These are phyloP conservation scores for Claviceps sp. DNA, from an alignment of 2,329 filamentous ascomycete species.

Conservation along the genomic window DNA sequence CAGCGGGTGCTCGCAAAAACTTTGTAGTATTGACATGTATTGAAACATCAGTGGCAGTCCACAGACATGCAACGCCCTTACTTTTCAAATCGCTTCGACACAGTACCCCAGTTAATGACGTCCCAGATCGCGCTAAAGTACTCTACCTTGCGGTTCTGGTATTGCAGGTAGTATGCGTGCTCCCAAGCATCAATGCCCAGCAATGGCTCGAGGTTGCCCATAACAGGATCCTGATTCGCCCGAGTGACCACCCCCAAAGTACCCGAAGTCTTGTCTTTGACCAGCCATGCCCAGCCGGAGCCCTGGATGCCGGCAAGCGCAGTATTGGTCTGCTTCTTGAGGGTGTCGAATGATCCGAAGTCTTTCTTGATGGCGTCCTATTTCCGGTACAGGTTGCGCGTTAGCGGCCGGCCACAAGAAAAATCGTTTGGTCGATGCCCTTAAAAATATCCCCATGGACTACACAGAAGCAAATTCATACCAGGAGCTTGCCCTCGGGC, in stretches of 20 bases:
- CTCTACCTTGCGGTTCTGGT: slow-evolving; percentile 93
- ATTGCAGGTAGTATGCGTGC: slow-evolving; percentile 91
- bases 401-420: neutral
- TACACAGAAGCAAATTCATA: slow-evolving; percentile 11
- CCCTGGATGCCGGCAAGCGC: slow-evolving; percentile 67
- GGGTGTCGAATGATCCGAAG: slow-evolving; percentile 52
- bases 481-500: slow-evolving; percentile 46
- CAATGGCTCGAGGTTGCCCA: slow-evolving; percentile 69
- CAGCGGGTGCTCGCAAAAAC: neutral
- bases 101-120: slow-evolving; percentile 90
- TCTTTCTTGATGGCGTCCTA: slow-evolving; percentile 47
- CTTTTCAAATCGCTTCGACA: slow-evolving; percentile 58
- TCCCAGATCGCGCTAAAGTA: slow-evolving; percentile 93
- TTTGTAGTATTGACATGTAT: slow-evolving; percentile 1
- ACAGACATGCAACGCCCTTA: slow-evolving; percentile 14
- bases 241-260: slow-evolving; percentile 53
- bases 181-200: slow-evolving; percentile 92
- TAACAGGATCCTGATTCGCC: slow-evolving; percentile 81
- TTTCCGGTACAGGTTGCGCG: neutral
- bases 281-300: slow-evolving; percentile 83
- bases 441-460: slow-evolving; percentile 11
- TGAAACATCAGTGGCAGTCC: neutral
- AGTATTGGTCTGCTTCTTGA: slow-evolving; percentile 54
- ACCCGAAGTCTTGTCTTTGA: slow-evolving; percentile 53
- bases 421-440: slow-evolving; percentile 23